These are phyloP conservation scores for Chalara sp. DNA, from an alignment of 2,329 filamentous ascomycete genomes.

Conservation along the genomic window DNA sequence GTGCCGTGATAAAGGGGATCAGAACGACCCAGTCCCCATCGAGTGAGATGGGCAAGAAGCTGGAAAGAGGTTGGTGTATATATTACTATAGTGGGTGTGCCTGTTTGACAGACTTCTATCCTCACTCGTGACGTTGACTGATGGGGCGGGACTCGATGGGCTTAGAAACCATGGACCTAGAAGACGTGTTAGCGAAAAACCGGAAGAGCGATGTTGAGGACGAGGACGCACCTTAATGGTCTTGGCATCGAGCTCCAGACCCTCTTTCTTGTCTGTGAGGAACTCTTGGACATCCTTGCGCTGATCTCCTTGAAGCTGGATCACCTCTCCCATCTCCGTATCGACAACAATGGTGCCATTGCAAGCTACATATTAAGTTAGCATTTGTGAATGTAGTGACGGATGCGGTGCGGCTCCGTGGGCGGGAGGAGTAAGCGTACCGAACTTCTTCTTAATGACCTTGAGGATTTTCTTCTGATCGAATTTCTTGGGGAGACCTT, in stretches of 20 bases:
- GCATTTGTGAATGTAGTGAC: neutral
- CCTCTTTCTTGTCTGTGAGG: conserved; percentile 91
- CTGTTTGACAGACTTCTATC: conserved; percentile 22
- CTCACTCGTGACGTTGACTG: conserved; percentile 22
- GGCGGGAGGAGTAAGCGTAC: conserved; percentile 39
- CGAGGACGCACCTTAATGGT: conserved; percentile 73
- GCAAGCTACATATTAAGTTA: conserved; percentile 59
- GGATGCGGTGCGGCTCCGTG: neutral
- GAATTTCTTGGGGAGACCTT: conserved; percentile 98
- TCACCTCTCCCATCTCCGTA: conserved; percentile 97
- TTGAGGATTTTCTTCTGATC: conserved; percentile 99
- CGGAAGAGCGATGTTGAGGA: neutral
- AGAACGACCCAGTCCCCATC: conserved; percentile 21
- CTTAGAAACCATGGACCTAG: conserved; percentile 58
- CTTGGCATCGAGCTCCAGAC: conserved; percentile 89
- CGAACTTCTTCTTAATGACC: conserved; percentile 99
- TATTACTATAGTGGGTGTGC: neutral
- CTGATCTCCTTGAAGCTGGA: conserved; percentile 98
- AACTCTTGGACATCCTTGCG: conserved; percentile 98
- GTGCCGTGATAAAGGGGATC: conserved; percentile 14
- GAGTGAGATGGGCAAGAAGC: conserved; percentile 25
- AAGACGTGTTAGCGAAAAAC: conserved; percentile 5
- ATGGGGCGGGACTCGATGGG: conserved; percentile 30
- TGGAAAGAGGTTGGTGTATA: conserved; percentile 12
- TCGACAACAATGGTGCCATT: conserved; percentile 99